Evolutionary conservation across 225 moss, liverwort and hornwort species (phyloP), one percentile per base, ranked within the genome.

Genomic region (Polytrichum commune): DNA sequence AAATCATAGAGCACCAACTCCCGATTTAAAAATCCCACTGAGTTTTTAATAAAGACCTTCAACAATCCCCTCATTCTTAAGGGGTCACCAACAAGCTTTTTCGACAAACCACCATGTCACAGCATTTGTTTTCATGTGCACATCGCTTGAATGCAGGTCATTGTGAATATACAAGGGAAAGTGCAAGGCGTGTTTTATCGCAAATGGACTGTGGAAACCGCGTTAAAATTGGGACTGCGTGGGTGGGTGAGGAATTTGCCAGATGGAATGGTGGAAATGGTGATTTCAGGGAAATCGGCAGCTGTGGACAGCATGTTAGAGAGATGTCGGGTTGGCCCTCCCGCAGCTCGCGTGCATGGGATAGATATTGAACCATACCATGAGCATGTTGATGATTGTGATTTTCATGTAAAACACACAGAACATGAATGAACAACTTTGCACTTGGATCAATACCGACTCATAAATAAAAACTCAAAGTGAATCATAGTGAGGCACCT

Each of bases 101-200:
- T 18, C 2, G 7, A 32, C 20, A 1, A 20, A 2, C 29, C 19
- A 30, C 6, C 8, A 8, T 32, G 5, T 0, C 0, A 63, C 5
- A 0, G 46, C 46, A 46, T 4, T 8, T 13, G 16, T 46, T 13
- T 46, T 46, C 46, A 0, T 64, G 2, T 58, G 0, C 28, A 5
- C 16, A 67, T 33, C 6, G 0, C 1, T 38, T 55, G 0, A 8
- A 6, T 65, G 4, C 0, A 88, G 88, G 80, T 85, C 0, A 53
- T n/a, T 62, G 13, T 74, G 13, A 80, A 63, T 19, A 88, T 85
- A 18, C 68, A 85, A 82, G 88, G 88, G 19, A 88, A 82, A 73
- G 85, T 88, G 3, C 85, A 88, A 78, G 88, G 82, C 0, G 82
- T 85, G 0, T 88, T 85, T 2, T 88, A 78, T 73, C 53, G 88